These are phyloP conservation scores for Areca catechu DNA, from an alignment of 176 grass and related monocot genomes.

Conservation along the genomic window DNA sequence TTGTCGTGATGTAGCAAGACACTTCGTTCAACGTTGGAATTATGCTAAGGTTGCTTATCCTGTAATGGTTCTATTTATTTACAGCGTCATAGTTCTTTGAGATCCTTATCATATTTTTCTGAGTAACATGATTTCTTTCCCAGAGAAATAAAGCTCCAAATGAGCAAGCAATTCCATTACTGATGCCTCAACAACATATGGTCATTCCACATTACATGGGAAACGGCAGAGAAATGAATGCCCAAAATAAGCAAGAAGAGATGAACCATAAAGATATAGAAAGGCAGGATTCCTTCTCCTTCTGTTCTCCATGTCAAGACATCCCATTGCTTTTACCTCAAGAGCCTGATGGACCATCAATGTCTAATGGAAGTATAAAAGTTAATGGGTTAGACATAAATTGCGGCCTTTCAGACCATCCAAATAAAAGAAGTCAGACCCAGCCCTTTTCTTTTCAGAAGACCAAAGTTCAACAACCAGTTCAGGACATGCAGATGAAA, in stretches of 20 bases:
- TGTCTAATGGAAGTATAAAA: conserved; percentile 28
- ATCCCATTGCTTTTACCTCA: conserved; percentile 69
- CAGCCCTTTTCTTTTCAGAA: conserved; percentile 26
- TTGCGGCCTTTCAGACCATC: conserved; percentile 15
- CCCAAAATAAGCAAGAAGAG: conserved; percentile 17
- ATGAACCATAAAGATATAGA: conserved; percentile 22
- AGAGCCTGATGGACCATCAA: conserved; percentile 35
- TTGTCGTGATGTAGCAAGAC: conserved; percentile 69
- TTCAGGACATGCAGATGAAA: conserved; percentile 54
- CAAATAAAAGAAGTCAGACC: conserved; percentile 26
- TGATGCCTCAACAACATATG: conserved; percentile 89
- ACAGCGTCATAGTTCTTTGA: not conserved
- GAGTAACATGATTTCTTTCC: conserved; percentile 3
- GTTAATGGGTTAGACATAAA: conserved; percentile 19
- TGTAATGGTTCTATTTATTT: conserved; percentile 4
- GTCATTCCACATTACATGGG: conserved; percentile 89
- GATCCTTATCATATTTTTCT: not conserved
- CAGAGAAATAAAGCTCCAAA: conserved; percentile 82
- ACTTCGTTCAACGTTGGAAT: conserved; percentile 94
- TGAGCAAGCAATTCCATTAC: conserved; percentile 66
- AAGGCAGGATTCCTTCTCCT: conserved; percentile 28
- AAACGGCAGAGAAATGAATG: conserved; percentile 29
- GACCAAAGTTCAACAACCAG: conserved; percentile 30
- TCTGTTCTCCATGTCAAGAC: conserved; percentile 44
- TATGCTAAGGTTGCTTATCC: conserved; percentile 52